These are phyloP conservation scores for Fimicolochytrium jonesii DNA, from an alignment of 192 early-diverging fungal species.

Conservation along the genomic window DNA sequence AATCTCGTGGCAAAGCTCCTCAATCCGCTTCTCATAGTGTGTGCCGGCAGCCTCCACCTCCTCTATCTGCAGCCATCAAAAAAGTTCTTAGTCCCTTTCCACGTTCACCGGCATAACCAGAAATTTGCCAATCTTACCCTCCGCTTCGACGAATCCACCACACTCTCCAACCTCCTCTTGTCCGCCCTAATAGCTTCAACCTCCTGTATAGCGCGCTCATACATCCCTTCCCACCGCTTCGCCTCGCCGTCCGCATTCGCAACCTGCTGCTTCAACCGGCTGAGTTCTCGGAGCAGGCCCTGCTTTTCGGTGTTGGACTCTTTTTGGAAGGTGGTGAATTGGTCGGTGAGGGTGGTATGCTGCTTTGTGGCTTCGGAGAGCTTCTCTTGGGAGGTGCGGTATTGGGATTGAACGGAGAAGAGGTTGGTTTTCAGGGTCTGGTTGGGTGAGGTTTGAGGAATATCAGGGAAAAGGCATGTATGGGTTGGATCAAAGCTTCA, in stretches of 20 bases:
- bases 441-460: too few relatives aligned
- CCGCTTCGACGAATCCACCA: too few relatives aligned
- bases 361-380: conserved; percentile 12
- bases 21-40: neutral
- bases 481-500: too few relatives aligned
- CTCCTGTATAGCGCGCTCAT: too few relatives aligned
- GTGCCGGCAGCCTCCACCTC: neutral
- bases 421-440: neutral
- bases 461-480: too few relatives aligned
- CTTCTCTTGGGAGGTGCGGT: neutral
- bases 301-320: too few relatives aligned
- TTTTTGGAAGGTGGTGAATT: neutral
- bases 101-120: too few relatives aligned
- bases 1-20: conserved; percentile 1
- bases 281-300: too few relatives aligned
- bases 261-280: neutral
- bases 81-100: too few relatives aligned
- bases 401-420: neutral
- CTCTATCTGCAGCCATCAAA: neutral
- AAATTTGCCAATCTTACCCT: too few relatives aligned
- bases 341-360: neutral
- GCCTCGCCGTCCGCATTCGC: neutral
- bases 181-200: too few relatives aligned
- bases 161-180: too few relatives aligned
- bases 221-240: conserved; percentile 1